Base-by-base conservation (phyloP, 352 stramenopile genomes). In the Phytophthora syringae region DNA sequence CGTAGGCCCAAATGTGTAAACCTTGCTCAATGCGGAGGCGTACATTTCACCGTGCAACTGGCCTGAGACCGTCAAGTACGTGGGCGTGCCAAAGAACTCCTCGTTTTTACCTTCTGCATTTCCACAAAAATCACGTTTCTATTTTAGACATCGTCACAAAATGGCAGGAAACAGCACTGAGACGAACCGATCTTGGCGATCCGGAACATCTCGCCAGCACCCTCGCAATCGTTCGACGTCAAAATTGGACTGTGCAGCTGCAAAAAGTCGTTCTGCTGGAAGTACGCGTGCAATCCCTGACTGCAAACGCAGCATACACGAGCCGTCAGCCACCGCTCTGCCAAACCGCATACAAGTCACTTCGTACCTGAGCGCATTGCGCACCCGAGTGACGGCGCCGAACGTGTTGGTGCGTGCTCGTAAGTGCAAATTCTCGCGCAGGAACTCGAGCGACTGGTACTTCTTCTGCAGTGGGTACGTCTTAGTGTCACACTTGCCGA, bases 1-100 rank as follows among this genome's bases (percentile, higher is more conserved):
- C 2, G 98, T 99, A 27, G 98, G 98, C 2, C 97, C 98, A 74
- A 99, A 99, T 1, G 97, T 99, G 80, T 99, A 99, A 42, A 99
- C 92, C 72, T 99, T 98, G 65, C 96, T 95, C 52, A 99, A 71
- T 7, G 97, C 97, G 64, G 86, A 99, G 11, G 97, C 97, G 64
- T 99, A 98, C 52, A 98, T 98, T 76, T 99, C 98, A 16, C 79
- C 96, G 43, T 97, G 95, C 7, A 99, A 79, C 75, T 99, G 96
- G 9, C 90, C 92, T 7, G 89, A 97, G 1, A 98, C 92, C 1
- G 89, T 97, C 47, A 97, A 77, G 61, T 92, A 95, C 2, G 96
- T 93, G 9, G 90, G 88, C 30, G 93, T 94, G 11, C 90, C 93
- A 70, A 99, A 99, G 70, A 99, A 99, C 53, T 96, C 76, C 53